Base-by-base conservation (phyloP, 2,329 filamentous ascomycete genomes). In the Epichloe glyceriae region DNA sequence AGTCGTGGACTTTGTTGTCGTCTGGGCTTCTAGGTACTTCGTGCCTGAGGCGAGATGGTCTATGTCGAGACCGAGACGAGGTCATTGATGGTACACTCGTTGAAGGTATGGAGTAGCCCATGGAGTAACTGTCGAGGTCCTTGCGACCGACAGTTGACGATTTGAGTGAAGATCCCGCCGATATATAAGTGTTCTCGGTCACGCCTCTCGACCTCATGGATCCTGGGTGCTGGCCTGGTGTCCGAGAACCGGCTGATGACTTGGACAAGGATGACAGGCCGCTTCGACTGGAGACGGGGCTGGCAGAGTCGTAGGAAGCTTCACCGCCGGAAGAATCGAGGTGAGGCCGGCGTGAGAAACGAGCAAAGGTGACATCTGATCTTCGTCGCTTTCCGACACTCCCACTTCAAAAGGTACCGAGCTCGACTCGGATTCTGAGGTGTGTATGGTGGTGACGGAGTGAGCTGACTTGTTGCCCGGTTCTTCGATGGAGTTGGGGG, bases 401-500 rank as follows among this genome's bases (percentile, higher is more conserved):
- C 75, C 73, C 46, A 75, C 70, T 53, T 80, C 79, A 50, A 82
- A 67, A 5, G 75, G 75, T 34, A 79, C 73, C 14, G 75, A 75
- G 47, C 73, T 73, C 17, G 70, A 70, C 54, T 77, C 78, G 0
- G 76, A 77, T 58, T 79, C 76, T 5, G 74, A 77, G 2, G 70
- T 72, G 17, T 65, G 62, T 39, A 73, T 74, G 19, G 72, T 72
- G 1, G 73, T 72, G 3, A 70, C 66, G 2, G 70, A 72, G 8
- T 69, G 67, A 19, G 69, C 66, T 7, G 68, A 69, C 58, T 74
- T 73, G 43, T 81, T 76, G 50, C 72, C 74, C 52, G 81, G 78
- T 60, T 89, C 83, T 59, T 89, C 85, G 22, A 88, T 78, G 0
- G 86, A 90, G 40, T 90, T 86, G 1, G 88, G 87, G 88, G 87